Evolutionary conservation across 257 asterid species (phyloP), one percentile per base, ranked within the genome.

Genomic region (Fraxinus quadrangulata): DNA sequence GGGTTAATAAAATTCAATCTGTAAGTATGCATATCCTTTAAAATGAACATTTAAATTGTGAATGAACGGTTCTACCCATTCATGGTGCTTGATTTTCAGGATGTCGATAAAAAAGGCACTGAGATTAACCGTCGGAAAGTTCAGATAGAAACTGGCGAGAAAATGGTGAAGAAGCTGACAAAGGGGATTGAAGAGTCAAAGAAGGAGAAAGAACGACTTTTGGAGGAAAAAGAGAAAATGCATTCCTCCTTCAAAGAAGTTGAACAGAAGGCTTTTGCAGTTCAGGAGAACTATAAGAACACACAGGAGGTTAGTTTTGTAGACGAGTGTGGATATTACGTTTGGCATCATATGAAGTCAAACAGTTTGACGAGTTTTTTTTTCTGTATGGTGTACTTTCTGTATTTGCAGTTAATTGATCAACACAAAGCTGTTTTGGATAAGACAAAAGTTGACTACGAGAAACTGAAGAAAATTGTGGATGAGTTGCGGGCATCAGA

Each of bases 61-160:
- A 77, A 74, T 76, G 26, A 26, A 36, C 37, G 36, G 23, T 26
- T 72, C 26, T 71, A 68, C 66, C 66, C 59, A 72, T 37, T 69
- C 21, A 75, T 69, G 36, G 71, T 54, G 74, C 65, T 37, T 39
- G 24, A 68, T 81, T 79, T 16, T 67, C 86, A 96, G 98, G 97
- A 93, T 75, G 89, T 96, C 36, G 92, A 92, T 70, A 89, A 92
- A 82, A 89, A 80, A 24, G 87, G 89, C 83, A 87, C 96, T 67
- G 96, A 93, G 88, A 92, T 93, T 83, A 96, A 93, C 71, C 97
- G 97, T 24, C 86, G 89, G 75, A 93, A 86, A 85, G 97, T 96
- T 83, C 94, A 81, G 75, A 89, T 92, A 31, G 96, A 90, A 87
- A 92, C 98, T 21, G 96, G 96, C 42, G 86, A 88, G 85, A 96